Percentiles rank a stretch among this genome's conserved stretches.
Evolutionary conservation across 768 basidiomycete genomes (phyloP).

Genomic region (Tylopilus plumbeoviolaceoides): DNA sequence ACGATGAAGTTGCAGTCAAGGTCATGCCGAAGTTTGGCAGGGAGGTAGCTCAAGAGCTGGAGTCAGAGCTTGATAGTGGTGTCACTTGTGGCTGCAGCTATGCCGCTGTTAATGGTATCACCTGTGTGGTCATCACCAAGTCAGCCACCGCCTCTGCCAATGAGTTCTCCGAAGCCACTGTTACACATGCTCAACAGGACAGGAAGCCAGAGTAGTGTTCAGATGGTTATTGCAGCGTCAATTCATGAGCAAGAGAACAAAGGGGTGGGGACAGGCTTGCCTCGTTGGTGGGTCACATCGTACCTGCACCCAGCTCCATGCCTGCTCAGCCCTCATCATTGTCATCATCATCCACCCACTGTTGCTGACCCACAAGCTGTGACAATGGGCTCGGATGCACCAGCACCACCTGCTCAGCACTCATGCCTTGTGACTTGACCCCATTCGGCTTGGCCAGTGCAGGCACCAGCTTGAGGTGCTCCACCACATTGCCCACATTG

Average conservation of each 20-base stretch:
- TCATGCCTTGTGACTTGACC: constrained; percentile 38
- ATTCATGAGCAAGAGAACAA: constrained; percentile 55
- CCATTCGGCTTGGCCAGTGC: constrained; percentile 13
- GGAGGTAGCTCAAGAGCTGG: constrained; percentile 33
- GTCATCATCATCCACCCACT: constrained; percentile 52
- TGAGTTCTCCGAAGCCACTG: too few relatives aligned
- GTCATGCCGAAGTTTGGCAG: constrained; percentile 30
- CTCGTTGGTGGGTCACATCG: constrained; percentile 36
- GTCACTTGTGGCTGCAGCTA: constrained; percentile 42
- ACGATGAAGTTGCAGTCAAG: constrained; percentile 18
- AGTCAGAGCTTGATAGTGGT: constrained; percentile 69
- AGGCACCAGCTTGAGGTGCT: constrained; percentile 30
- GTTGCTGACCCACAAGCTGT: constrained; percentile 47
- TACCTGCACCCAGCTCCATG: too few relatives aligned
- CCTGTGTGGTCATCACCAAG: too few relatives aligned
- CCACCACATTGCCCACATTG: constrained; percentile 30
- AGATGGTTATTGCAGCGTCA: constrained; percentile 64
- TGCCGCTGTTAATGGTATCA: too few relatives aligned
- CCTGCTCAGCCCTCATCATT: constrained; percentile 26
- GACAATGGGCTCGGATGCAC: constrained; percentile 67
- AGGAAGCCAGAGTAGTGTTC: constrained; percentile 63
- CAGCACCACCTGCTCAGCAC: constrained; percentile 19
- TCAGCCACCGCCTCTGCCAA: too few relatives aligned
- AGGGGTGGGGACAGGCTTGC: constrained; percentile 56
- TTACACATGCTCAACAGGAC: constrained; percentile 40